Percentiles rank a stretch among this genome's conserved stretches.
Evolutionary conservation across 2,329 filamentous ascomycete genomes (phyloP).

Genomic region (Penicillium paneum): DNA sequence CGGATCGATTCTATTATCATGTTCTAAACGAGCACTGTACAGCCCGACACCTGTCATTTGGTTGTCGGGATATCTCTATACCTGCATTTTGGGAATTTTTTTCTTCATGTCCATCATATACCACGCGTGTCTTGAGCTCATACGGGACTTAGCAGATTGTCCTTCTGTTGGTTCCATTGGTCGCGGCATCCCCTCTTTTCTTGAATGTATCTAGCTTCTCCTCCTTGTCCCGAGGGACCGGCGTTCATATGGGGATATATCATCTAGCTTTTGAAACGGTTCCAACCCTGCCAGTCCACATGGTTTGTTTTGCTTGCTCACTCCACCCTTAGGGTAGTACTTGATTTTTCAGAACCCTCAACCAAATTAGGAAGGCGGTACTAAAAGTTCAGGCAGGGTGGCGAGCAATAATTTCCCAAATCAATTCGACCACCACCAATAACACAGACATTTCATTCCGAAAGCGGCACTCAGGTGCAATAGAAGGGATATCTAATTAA

Average conservation of each 20-base stretch:
- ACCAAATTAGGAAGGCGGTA: no score
- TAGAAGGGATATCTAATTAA: no score
- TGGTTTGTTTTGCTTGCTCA: not conserved
- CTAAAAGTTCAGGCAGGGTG: no score
- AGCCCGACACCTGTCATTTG: constrained; percentile 8
- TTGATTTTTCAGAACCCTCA: not conserved
- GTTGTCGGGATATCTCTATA: constrained; percentile 5
- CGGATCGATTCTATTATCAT: constrained; percentile 7
- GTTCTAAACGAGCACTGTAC: constrained; percentile 19
- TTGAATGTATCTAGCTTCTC: constrained; percentile 8
- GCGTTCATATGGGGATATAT: constrained; percentile 12
- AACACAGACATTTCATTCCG: no score
- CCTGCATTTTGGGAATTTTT: constrained; percentile 16
- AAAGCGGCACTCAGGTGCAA: no score
- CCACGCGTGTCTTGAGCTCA: constrained; percentile 5
- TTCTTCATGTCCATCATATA: constrained; percentile 15
- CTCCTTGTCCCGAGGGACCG: constrained; percentile 6
- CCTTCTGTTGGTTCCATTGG: not conserved
- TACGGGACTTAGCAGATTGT: not conserved
- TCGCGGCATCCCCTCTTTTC: not conserved
- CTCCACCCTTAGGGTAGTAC: not conserved
- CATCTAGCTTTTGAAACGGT: constrained; percentile 1
- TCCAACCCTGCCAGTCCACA: not conserved
- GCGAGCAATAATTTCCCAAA: no score
- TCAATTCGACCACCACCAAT: no score